Base-by-base conservation (phyloP, 192 early-diverging fungal species). In the Coemansia sp. region DNA sequence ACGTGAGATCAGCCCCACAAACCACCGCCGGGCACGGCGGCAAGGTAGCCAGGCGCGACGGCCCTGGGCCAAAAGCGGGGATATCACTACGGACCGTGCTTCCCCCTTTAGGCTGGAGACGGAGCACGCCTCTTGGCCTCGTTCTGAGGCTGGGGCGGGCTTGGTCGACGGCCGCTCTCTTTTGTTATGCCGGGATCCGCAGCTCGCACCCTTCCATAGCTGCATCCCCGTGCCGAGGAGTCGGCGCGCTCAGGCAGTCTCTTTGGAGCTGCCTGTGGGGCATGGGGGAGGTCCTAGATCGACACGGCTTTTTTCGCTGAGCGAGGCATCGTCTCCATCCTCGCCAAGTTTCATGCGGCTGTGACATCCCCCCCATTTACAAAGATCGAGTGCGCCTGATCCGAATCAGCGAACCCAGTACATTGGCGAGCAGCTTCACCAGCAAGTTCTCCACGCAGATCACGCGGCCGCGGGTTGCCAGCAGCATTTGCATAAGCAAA, bases 341-440 rank as follows among this genome's bases (percentile, higher is more conserved):
- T 33, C 35, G 44, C 23, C 35, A 26, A 43, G 57, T 52, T 72
- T 72, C 68, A 72, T 65, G 61, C 56, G 45, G 56, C 43, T 57
- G 61, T 47, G n/a, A 72, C 68, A 70, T 53, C 36, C 3, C 18
- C 38, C 46, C 4, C 23, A 29, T 44, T 47, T 18, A 43, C 29
- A 45, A 45, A 51, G 5, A 12, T 38, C 11, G 19, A 41, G 20
- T 41, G 39, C 22, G n/a, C n/a, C n/a, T n/a, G n/a, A n/a, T n/a
- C n/a, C n/a, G n/a, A n/a, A n/a, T n/a, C n/a, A n/a, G n/a, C n/a
- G n/a, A n/a, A n/a, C n/a, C n/a, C n/a, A n/a, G n/a, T n/a, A n/a
- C n/a, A n/a, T n/a, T n/a, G n/a, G n/a, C n/a, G n/a, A n/a, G n/a
- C n/a, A n/a, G n/a, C n/a, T n/a, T n/a, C n/a, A n/a, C n/a, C n/a